Conservation (phyloP, 805 yeast species). For the Kluyveromyces nonfermentans region DNA sequence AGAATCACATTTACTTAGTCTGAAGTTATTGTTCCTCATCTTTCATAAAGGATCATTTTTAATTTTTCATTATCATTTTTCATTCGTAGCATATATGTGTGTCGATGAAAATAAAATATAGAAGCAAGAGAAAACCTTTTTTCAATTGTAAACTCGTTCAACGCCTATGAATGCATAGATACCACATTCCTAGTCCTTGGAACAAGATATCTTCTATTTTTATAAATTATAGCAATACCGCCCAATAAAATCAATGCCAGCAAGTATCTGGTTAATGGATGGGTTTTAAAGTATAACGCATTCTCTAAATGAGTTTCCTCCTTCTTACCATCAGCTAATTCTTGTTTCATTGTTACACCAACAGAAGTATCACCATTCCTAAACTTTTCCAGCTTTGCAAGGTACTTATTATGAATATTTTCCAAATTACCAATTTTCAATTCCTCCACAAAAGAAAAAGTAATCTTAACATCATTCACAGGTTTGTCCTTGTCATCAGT, state of each 20-base stretch:
- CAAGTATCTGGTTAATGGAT: conserved; percentile 10
- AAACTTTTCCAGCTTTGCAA: conserved; percentile 16
- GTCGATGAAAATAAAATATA: neutral
- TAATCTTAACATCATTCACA: conserved; percentile 33
- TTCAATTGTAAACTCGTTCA: too few species aligned
- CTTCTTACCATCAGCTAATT: conserved; percentile 3
- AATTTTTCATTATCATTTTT: neutral
- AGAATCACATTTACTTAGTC: conserved; percentile 6
- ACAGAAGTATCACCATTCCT: conserved; percentile 20
- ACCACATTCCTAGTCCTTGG: conserved; percentile 15
- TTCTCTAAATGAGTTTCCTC: conserved; percentile 16
- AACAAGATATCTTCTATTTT: conserved; percentile 9
- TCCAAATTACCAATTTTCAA: conserved; percentile 14
- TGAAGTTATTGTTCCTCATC: neutral
- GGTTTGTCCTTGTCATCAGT: conserved; percentile 38
- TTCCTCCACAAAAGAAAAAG: conserved; percentile 26
- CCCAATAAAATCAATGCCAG: conserved; percentile 3
- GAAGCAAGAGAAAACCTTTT: neutral
- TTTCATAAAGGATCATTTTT: neutral
- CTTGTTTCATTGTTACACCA: conserved; percentile 17
- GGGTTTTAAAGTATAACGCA: conserved; percentile 10
- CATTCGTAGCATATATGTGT: neutral
- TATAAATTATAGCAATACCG: conserved; percentile 10
- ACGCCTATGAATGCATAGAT: conserved; percentile 13
- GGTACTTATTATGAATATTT: conserved; percentile 16